phyloP scores from a whole-genome alignment of 139 green algal genomes.

The Tetraselmis chui region DNA sequence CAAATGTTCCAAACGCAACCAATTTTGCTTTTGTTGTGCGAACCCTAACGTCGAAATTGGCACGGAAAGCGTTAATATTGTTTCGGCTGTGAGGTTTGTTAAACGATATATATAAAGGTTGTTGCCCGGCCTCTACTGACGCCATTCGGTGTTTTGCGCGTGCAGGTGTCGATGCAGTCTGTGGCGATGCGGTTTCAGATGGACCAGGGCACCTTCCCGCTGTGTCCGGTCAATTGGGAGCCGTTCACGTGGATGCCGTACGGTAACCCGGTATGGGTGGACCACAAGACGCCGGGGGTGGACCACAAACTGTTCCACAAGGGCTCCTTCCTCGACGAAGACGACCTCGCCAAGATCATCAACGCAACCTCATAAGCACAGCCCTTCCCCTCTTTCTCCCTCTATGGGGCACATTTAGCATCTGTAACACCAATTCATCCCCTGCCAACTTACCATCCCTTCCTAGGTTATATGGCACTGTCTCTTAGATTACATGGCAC shows the following conservation, averaged over 20 bases:
- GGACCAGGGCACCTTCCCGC: constrained; percentile 43
- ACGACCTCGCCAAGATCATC: constrained; percentile 21
- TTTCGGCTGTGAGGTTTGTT: too few relatives aligned
- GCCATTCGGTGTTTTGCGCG: neutral
- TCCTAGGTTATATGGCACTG: too few relatives aligned
- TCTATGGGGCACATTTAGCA: neutral
- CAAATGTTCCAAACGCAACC: too few relatives aligned
- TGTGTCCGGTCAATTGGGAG: constrained; percentile 18
- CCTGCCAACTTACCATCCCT: too few relatives aligned
- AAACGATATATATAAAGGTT: too few relatives aligned
- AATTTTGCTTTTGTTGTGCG: too few relatives aligned
- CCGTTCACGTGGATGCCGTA: constrained; percentile 36
- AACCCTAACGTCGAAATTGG: too few relatives aligned
- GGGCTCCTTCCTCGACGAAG: constrained; percentile 41
- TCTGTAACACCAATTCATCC: neutral
- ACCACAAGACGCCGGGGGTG: constrained; percentile 19
- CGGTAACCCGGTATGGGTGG: constrained; percentile 10
- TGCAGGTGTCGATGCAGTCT: constrained; percentile 23
- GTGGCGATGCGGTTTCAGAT: constrained; percentile 44
- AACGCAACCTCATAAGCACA: neutral
- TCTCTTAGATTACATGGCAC: too few relatives aligned
- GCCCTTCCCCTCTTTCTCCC: neutral
- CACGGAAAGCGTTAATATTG: too few relatives aligned
- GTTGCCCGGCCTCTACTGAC: too few relatives aligned
- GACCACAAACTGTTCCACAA: constrained; percentile 41